Base-by-base conservation (phyloP, 2,329 filamentous ascomycete genomes). In the Leptographium lundbergii region DNA sequence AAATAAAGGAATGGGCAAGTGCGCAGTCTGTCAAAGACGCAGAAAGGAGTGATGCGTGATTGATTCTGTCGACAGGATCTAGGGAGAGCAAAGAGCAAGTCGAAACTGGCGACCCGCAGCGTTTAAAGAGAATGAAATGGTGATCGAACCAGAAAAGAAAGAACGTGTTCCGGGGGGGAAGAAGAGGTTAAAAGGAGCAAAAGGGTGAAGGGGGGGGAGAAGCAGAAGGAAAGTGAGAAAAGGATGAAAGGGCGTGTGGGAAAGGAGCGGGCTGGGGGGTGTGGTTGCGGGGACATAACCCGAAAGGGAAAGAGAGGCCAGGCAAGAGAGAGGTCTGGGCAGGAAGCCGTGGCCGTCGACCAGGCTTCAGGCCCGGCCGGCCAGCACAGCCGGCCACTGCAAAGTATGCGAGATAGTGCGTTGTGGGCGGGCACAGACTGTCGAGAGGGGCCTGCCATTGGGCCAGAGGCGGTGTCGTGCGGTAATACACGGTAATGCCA, bases 11-110 rank as follows among this genome's bases (percentile, higher is more conserved):
- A 42, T 36, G 55, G 62, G 62, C 56, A 61, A 55, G 56, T 57
- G 67, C 65, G 72, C 71, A 62, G 72, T 78, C 77, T 80, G 66
- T 80, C 77, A 78, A 80, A 79, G 77, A 79, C 73, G 71, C 74
- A 69, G 67, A 72, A 71, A 39, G 63, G 69, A 69, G 69, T 73
- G 70, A 71, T 73, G 69, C 67, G 67, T 66, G 59, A 62, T 65
- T 66, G 64, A 58, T 59, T 54, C 63, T 65, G 61, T 65, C 62
- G 64, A 63, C 61, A 63, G 57, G 36, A 34, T 56, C 42, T 55
- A 59, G 51, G 42, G 52, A 52, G 55, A 53, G 36, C 14, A 55
- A 45, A 14, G 57, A 39, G 10, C 13, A 17, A 52, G 51, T 51
- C 61, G 58, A 64, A 55, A 56, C 62, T 63, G 59, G 61, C 61